Evolutionary conservation across 2,329 filamentous ascomycete genomes (phyloP), one percentile per base, ranked within the genome.

Genomic region (Orbilia javanica): DNA sequence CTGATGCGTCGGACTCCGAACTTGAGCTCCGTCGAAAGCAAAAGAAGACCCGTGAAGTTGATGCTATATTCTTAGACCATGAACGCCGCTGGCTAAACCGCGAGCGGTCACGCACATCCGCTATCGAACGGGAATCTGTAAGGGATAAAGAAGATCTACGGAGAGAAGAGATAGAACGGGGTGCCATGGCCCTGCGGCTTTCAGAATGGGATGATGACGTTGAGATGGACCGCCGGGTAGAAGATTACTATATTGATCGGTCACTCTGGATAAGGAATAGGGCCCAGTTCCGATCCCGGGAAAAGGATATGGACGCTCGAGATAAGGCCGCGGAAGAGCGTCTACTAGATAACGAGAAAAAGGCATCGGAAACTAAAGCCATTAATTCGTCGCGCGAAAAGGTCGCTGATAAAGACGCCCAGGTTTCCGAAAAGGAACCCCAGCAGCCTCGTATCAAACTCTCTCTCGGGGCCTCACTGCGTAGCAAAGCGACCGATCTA

Each of bases 81-180:
- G 93, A 97, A 83, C 90, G 93, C 31, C 91, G 93, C 79, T 98
- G 95, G 95, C 87, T 93, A 27, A 97, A 96, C 83, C 90, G 94
- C 52, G 96, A 99, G 84, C 89, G 92, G 67, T 92, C 92, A 77
- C 89, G 93, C 46, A 92, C 93, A 13, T 92, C 93, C 3, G 95
- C 96, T 0, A 86, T 97, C 22, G 92, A 97, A 80, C 90, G 96
- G 75, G 94, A 97, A 82, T 90, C 89, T 81, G 91, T 91, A 29
- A 90, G 93, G 10, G 93, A 97, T 82, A 90, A 89, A 79, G 90
- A 92, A 62, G 93, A 97, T 80, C 88, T 89, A 2, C 89, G 89
- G 25, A 89, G 90, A 18, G 84, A 88, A 1, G 88, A 90, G 79
- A 88, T 89, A 57, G 88, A 89, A 65, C 89, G 88, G 75, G 89